Evolutionary conservation across 768 basidiomycete species (phyloP).

Genomic region (Porphyrellus cyaneotinctus): DNA sequence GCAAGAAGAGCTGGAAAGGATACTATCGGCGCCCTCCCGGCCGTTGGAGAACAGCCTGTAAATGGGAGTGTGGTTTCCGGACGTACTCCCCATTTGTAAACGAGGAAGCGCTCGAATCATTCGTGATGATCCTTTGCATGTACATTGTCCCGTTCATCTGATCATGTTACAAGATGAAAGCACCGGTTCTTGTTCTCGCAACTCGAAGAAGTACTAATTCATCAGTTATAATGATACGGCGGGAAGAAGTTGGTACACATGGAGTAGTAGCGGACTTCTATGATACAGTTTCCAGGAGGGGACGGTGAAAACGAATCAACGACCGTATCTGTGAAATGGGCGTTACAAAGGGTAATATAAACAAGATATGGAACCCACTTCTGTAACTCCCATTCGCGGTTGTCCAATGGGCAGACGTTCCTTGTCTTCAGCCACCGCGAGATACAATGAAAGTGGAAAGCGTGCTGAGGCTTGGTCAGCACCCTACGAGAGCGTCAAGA

Average conservation of each 20-base stretch:
- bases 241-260: constrained; percentile 12
- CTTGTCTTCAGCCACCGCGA: constrained; percentile 98
- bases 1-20: constrained; percentile 14
- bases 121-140: too few relatives aligned
- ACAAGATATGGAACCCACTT: constrained; percentile 55
- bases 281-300: constrained; percentile 14
- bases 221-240: not conserved
- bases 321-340: constrained; percentile 36
- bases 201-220: not conserved
- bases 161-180: too few relatives aligned
- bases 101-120: not conserved
- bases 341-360: not conserved
- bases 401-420: constrained; percentile 92
- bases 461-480: constrained; percentile 57
- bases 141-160: too few relatives aligned
- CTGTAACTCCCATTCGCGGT: constrained; percentile 95
- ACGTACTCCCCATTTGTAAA: too few relatives aligned
- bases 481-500: not conserved
- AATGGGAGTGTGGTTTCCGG: not conserved
- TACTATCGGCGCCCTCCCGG: constrained; percentile 10
- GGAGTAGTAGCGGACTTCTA: constrained; percentile 8
- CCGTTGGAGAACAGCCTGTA: not conserved
- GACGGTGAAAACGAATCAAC: constrained; percentile 23
- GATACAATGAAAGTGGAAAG: constrained; percentile 99
- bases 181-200: not conserved